Evolutionary conservation across 2,329 filamentous ascomycete genomes (phyloP).

Genomic region (Cladophialophora immunda): DNA sequence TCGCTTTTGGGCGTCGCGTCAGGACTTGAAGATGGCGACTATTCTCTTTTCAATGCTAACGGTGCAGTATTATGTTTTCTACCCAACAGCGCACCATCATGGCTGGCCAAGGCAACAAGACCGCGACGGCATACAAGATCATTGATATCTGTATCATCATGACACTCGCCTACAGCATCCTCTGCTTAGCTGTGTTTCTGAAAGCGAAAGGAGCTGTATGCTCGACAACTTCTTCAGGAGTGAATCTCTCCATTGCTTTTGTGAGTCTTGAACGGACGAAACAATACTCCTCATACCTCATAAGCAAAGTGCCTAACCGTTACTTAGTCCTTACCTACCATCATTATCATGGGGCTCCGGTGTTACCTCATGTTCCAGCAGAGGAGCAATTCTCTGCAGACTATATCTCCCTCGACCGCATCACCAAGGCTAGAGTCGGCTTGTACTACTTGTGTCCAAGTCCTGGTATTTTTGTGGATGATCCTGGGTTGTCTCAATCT

Average conservation of each 20-base stretch:
- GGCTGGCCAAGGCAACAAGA: conserved; percentile 7
- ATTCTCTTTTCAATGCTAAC: background rate
- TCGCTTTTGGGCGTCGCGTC: background rate
- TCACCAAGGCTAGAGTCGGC: conserved; percentile 26
- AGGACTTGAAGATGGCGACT: conserved; percentile 27
- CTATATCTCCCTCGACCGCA: conserved; percentile 25
- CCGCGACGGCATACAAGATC: conserved; percentile 19
- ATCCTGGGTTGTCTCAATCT: conserved; percentile 32
- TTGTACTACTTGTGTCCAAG: conserved; percentile 19
- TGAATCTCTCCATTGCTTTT: conserved; percentile 32
- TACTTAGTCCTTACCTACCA: conserved; percentile 29
- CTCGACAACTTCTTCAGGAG: conserved; percentile 28
- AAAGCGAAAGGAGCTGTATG: conserved; percentile 23
- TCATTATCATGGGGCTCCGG: conserved; percentile 22
- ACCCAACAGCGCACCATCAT: conserved; percentile 9
- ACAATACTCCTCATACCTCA: background rate
- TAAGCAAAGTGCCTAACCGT: background rate
- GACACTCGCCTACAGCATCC: conserved; percentile 23
- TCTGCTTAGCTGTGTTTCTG: conserved; percentile 25
- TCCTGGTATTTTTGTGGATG: conserved; percentile 31
- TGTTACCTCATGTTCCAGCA: conserved; percentile 28
- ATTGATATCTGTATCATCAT: conserved; percentile 18
- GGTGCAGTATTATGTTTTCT: background rate
- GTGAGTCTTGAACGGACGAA: conserved; percentile 17
- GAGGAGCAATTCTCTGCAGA: conserved; percentile 13